These are phyloP conservation scores for Mycosarcoma mackinlayi DNA, from an alignment of 1,284 basidiomycete genomes.

Conservation along the genomic window DNA sequence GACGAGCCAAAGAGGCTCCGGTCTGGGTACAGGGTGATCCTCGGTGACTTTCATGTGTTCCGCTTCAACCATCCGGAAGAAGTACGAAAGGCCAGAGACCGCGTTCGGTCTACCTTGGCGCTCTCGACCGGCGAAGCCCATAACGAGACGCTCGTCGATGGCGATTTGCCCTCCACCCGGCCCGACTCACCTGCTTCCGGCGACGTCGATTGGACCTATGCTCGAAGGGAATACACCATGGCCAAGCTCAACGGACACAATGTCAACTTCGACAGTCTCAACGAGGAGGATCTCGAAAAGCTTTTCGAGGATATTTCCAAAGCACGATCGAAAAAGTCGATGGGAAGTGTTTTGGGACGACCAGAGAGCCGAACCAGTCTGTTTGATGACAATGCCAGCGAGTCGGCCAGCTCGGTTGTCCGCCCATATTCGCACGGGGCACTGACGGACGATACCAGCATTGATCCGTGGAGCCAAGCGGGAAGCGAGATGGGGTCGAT, in stretches of 20 bases:
- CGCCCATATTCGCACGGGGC: slow-evolving; percentile 60
- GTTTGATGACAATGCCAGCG: slow-evolving; percentile 59
- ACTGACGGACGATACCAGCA: slow-evolving; percentile 62
- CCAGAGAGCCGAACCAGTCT: slow-evolving; percentile 61
- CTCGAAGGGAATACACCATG: slow-evolving; percentile 58
- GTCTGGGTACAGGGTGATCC: slow-evolving; percentile 93
- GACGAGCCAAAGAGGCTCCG: slow-evolving; percentile 72
- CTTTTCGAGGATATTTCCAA: slow-evolving; percentile 63
- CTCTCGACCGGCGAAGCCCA: slow-evolving; percentile 50
- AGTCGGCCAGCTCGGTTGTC: slow-evolving; percentile 49
- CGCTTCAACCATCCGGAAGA: slow-evolving; percentile 78
- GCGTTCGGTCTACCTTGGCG: slow-evolving; percentile 55
- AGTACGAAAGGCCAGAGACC: slow-evolving; percentile 57
- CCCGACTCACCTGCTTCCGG: slow-evolving; percentile 61
- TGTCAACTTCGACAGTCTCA: slow-evolving; percentile 62
- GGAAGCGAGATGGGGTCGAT: slow-evolving; percentile 52
- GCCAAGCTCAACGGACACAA: slow-evolving; percentile 61
- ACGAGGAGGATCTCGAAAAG: slow-evolving; percentile 64
- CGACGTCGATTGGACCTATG: slow-evolving; percentile 65
- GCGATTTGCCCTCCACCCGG: slow-evolving; percentile 36
- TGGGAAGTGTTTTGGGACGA: slow-evolving; percentile 53
- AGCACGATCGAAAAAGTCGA: slow-evolving; percentile 54
- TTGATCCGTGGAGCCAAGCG: slow-evolving; percentile 60
- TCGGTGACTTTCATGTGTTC: slow-evolving; percentile 97
- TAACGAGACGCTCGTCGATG: slow-evolving; percentile 48